These are phyloP conservation scores for Plasmodium gonderi DNA, from an alignment of 169 alveolate species.

Conservation along the genomic window DNA sequence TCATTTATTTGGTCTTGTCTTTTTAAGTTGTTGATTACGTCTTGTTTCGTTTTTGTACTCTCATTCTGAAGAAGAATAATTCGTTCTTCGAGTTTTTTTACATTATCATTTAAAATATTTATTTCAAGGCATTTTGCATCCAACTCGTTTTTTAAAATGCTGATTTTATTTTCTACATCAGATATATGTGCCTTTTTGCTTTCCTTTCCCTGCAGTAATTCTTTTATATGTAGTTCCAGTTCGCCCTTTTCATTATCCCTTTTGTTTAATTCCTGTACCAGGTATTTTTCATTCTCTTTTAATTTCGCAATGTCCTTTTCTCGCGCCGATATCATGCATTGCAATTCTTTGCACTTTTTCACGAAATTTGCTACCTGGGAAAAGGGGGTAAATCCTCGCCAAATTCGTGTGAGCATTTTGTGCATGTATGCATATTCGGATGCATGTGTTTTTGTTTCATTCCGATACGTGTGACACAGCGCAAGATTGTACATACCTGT, in stretches of 20 bases:
- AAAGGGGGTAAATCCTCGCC: not conserved
- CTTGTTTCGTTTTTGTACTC: conserved; percentile 33
- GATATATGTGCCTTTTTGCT: not conserved
- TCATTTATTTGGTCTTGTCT: conserved; percentile 60
- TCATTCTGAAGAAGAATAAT: conserved; percentile 16
- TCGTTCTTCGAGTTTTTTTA: conserved; percentile 5
- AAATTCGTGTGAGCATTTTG: not conserved
- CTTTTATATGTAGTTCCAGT: conserved; percentile 7
- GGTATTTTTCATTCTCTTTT: conserved; percentile 14
- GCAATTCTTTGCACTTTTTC: conserved; percentile 60
- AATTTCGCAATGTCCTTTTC: conserved; percentile 11
- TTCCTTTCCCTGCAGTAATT: not conserved
- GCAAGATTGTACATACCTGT: conserved; percentile 18
- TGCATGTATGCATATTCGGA: not conserved
- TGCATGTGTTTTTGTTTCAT: not conserved
- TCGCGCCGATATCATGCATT: conserved; percentile 1
- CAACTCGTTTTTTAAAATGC: conserved; percentile 13
- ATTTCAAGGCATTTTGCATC: conserved; percentile 17
- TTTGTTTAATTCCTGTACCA: conserved; percentile 13
- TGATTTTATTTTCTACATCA: not conserved
- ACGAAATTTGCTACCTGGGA: conserved; percentile 35
- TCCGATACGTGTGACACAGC: not conserved
- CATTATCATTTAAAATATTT: not conserved
- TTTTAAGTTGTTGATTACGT: conserved; percentile 22
- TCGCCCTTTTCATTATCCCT: conserved; percentile 15